Conservation (phyloP, 306 rosid genomes). For the Pterocarpus macrocarpus region DNA sequence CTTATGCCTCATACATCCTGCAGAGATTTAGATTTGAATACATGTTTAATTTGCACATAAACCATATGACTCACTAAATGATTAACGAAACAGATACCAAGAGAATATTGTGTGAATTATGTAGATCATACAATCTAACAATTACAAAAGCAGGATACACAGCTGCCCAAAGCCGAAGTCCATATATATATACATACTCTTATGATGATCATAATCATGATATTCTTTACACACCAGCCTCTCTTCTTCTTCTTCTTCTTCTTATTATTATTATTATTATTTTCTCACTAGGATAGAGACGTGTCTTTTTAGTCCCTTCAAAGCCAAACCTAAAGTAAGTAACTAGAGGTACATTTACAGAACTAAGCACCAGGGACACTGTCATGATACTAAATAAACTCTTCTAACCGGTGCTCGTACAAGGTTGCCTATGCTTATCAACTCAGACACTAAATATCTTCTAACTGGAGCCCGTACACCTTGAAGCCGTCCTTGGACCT, state of each 20-base stretch:
- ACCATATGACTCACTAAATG: neutral
- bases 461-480: constrained; percentile 31
- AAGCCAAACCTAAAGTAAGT: constrained; percentile 2
- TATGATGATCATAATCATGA: neutral
- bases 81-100: neutral
- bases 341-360: constrained; percentile 24
- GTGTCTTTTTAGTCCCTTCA: neutral
- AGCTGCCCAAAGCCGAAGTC: neutral
- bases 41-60: neutral
- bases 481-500: constrained; percentile 35
- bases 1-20: no score
- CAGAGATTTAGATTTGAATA: no score
- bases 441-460: neutral
- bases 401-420: neutral
- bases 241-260: no score
- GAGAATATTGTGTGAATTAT: neutral
- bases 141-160: neutral
- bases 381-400: neutral
- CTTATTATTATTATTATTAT: neutral
- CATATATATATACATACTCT: neutral
- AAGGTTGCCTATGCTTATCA: neutral
- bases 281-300: neutral
- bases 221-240: constrained; percentile 4
- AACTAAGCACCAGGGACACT: constrained; percentile 12
- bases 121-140: neutral